Base-by-base conservation (phyloP, 139 green algal genomes). In the Astrephomene gubernaculifera region DNA sequence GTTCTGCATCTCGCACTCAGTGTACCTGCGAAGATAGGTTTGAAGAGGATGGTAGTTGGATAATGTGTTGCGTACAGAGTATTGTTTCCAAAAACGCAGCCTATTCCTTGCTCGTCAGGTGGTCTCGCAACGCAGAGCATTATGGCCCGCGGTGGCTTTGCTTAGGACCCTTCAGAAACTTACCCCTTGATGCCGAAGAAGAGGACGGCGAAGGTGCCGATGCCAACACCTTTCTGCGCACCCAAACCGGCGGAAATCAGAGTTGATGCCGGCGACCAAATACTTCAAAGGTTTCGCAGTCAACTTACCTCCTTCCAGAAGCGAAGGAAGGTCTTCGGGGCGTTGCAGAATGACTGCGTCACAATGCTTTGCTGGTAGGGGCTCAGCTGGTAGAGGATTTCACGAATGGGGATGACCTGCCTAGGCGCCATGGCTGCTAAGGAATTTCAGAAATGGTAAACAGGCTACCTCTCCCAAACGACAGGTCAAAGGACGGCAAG, bases 311-410 rank as follows among this genome's bases (percentile, higher is more conserved):
- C 60, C 61, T 82, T 31, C 7, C 60, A 41, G 61, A 89, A 87
- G 33, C 67, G 71, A 9, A 87, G 35, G 31, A 90, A 82, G 8
- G 86, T 90, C 73, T 90, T 87, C 10, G 86, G 86, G 2, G 86
- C 86, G 54, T 90, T 90, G 39, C 72, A 82, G 69, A 90, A 90
- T 0, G 86, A 52, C 81, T 90, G 86, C 35, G 39, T 69, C 27
- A 90, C 24, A 6, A 90, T 33, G 36, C 74, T 54, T 67, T 90
- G 86, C 86, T 90, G 86, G 81, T 90, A 90, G 27, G 86, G 86
- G 72, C 81, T 87, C 53, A 90, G 73, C 86, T 90, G 86, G 65
- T 90, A 90, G 1, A 90, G 73, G 54, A 90, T 90, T 73, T 90
- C 86, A 24, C 86, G 80, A 4, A 90, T 31, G 10, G 80, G 65